phyloP scores from a whole-genome alignment of 2,329 filamentous ascomycete genomes.

The Stachybotrys elegans region DNA sequence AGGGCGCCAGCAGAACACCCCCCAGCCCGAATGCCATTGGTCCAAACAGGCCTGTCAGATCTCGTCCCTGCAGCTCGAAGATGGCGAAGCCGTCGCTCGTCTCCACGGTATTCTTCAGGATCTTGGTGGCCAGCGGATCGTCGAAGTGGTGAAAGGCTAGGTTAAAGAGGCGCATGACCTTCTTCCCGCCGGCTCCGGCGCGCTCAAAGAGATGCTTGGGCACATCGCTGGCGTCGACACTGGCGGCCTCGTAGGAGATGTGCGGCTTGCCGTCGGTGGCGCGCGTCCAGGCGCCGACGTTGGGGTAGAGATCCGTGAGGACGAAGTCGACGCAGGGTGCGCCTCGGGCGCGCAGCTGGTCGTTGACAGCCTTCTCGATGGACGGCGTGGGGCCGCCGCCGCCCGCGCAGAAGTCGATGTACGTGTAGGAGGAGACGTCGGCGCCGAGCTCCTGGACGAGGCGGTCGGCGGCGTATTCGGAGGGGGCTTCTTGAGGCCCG shows the following conservation, averaged over 20 bases:
- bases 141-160: conserved; percentile 75
- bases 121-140: conserved; percentile 53
- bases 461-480: conserved; percentile 53
- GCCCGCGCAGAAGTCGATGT: conserved; percentile 73
- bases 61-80: conserved; percentile 69
- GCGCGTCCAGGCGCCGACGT: conserved; percentile 53
- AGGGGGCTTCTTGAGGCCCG: conserved; percentile 41
- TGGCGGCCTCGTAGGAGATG: conserved; percentile 52
- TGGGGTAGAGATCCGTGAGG: conserved; percentile 62
- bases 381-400: conserved; percentile 65
- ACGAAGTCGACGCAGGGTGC: conserved; percentile 47
- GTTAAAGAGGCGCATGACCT: conserved; percentile 66
- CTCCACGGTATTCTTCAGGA: conserved; percentile 59
- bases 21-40: conserved; percentile 48
- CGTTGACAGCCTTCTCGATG: conserved; percentile 57
- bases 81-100: conserved; percentile 66
- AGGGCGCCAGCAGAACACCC: conserved; percentile 45
- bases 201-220: conserved; percentile 42
- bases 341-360: conserved; percentile 22
- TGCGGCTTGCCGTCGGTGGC: conserved; percentile 47
- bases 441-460: conserved; percentile 46
- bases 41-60: conserved; percentile 47
- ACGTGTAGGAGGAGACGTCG: conserved; percentile 48
- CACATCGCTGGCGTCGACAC: conserved; percentile 61
- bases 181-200: conserved; percentile 30